Percentiles rank a stretch among this genome's conserved stretches.
Conservation (phyloP, 2,329 filamentous ascomycete genomes). For the Fusarium sp. region DNA sequence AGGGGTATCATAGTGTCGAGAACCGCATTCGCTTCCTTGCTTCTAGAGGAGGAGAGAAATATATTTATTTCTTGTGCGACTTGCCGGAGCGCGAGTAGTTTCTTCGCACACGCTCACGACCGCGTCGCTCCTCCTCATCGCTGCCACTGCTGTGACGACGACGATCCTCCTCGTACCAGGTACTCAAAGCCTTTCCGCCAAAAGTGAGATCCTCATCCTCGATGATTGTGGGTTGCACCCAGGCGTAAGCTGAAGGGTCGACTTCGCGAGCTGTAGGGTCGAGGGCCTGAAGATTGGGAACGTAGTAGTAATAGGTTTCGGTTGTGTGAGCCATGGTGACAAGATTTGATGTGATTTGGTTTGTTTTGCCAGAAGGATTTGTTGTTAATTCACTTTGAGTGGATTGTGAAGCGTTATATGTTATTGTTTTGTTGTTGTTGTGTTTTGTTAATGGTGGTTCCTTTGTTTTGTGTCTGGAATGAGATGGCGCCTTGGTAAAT, state of each 20-base stretch:
- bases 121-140: conserved; percentile 51
- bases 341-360: background rate
- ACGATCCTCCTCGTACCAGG: conserved; percentile 69
- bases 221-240: conserved; percentile 66
- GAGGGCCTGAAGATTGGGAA: conserved; percentile 48
- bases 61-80: conserved; percentile 46
- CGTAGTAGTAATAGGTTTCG: conserved; percentile 47
- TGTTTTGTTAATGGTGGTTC: background rate
- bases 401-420: conserved; percentile 5
- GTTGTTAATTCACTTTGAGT: background rate
- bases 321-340: conserved; percentile 37
- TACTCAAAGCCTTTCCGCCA: conserved; percentile 67
- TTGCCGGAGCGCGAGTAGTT: conserved; percentile 43
- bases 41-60: background rate
- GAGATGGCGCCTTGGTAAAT: conserved; percentile 34
- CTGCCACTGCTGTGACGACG: conserved; percentile 54
- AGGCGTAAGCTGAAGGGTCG: conserved; percentile 50
- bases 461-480: conserved; percentile 29
- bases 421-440: conserved; percentile 6
- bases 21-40: conserved; percentile 10
- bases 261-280: conserved; percentile 48
- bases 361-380: background rate
- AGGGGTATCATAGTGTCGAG: conserved; percentile 38
- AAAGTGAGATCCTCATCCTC: conserved; percentile 71
- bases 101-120: conserved; percentile 51